Percentiles rank a stretch among this genome's conserved stretches.
phyloP scores from a whole-genome alignment of 2,329 filamentous ascomycete species.

The Talaromyces marneffei region DNA sequence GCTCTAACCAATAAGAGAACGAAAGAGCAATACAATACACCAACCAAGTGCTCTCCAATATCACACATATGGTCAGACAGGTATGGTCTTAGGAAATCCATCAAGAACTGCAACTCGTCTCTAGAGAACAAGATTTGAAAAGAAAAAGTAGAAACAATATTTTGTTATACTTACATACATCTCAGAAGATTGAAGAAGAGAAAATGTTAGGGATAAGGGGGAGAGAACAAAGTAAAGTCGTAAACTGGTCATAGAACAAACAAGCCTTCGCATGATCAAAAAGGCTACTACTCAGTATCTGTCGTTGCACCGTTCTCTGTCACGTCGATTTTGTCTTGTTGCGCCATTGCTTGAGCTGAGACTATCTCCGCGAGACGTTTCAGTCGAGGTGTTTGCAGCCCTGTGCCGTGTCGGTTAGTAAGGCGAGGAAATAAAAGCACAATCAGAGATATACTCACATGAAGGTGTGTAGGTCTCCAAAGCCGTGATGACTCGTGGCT shows the following conservation, averaged over 20 bases:
- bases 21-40: neutral
- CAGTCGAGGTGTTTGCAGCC: constrained; percentile 90
- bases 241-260: constrained; percentile 12
- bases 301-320: constrained; percentile 19
- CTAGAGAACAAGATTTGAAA: neutral
- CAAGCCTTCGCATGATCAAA: neutral
- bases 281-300: constrained; percentile 6
- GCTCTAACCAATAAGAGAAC: neutral
- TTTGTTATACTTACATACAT: constrained; percentile 14
- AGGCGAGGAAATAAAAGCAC: neutral
- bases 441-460: constrained; percentile 57
- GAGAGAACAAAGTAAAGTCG: constrained; percentile 10
- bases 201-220: neutral
- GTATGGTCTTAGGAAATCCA: neutral
- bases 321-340: constrained; percentile 74
- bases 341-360: constrained; percentile 88
- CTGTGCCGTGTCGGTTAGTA: constrained; percentile 36
- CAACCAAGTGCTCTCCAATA: neutral
- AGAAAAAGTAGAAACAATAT: neutral
- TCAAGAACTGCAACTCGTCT: neutral
- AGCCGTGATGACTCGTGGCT: constrained; percentile 90
- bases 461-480: constrained; percentile 97
- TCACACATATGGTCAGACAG: neutral
- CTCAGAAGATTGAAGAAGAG: constrained; percentile 3
- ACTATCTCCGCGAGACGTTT: constrained; percentile 98